Evolutionary conservation across 768 basidiomycete genomes (phyloP), one percentile per base, ranked within the genome.

Genomic region (Trametes villosa): DNA sequence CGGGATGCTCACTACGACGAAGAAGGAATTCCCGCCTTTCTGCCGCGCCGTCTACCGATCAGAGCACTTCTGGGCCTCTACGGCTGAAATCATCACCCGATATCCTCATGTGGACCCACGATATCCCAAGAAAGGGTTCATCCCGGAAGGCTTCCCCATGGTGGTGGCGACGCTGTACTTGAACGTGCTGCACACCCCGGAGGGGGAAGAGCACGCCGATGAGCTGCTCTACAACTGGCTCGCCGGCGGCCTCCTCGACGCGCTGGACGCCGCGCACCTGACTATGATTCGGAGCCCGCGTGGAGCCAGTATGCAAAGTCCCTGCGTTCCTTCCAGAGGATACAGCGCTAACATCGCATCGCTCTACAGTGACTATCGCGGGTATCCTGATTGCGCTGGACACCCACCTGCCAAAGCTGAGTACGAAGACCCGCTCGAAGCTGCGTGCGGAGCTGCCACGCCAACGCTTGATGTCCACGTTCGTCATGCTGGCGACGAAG

Each of bases 371-470:
- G n/a, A n/a, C n/a, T n/a, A n/a, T n/a, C n/a, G n/a, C n/a, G n/a
- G n/a, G n/a, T n/a, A 15, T 26, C 2, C 22, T 57, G 12, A 20
- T 57, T 3, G 30, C 34, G 26, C 18, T 57, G 18, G 45, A 48
- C 36, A 20, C 12, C n/a, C 36, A 57, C 13, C 36, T 57, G 18
- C 7, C 55, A 0, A 57, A 47, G 27, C 34, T 57, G 11, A 57
- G 55, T 36, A 18, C 46, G n/a, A 36, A 29, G 45, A 57, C 55
- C 15, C 45, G 45, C 12, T 24, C 33, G 26, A 57, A 57, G 34
- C 55, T 57, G 13, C 45, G 46, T 18, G 27, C 46, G 15, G 45
- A 57, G n/a, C 34, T 57, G 15, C 55, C 55, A 13, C 34, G 45
- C 1, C 26, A 34, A 2, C 11, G 34, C 17, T 24, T 38, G 26